These are phyloP conservation scores for Solanum tarapatanum DNA, from an alignment of 257 asterid species.

Conservation along the genomic window DNA sequence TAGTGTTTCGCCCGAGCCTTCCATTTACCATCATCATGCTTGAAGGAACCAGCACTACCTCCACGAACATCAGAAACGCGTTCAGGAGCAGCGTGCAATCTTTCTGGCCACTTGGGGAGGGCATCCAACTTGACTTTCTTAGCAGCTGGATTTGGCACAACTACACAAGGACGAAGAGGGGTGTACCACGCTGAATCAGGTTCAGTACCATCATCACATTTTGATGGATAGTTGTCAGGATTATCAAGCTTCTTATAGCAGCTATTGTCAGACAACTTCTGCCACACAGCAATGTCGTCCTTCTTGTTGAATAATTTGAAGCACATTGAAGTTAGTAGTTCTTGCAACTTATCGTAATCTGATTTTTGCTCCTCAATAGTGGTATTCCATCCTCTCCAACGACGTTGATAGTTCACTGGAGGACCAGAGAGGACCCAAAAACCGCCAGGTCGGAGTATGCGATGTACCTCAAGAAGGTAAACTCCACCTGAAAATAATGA, in stretches of 20 bases:
- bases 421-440: slow-evolving; percentile 29
- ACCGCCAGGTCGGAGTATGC: slow-evolving; percentile 23
- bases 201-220: slow-evolving; percentile 24
- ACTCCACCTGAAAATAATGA: slow-evolving; percentile 12
- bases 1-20: slow-evolving; percentile 12
- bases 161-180: slow-evolving; percentile 22
- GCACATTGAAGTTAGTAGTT: slow-evolving; percentile 19
- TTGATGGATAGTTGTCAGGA: slow-evolving; percentile 17
- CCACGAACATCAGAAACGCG: slow-evolving; percentile 15
- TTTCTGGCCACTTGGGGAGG: slow-evolving; percentile 19
- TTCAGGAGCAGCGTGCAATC: slow-evolving; percentile 14
- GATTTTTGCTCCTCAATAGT: slow-evolving; percentile 17
- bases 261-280: slow-evolving; percentile 9
- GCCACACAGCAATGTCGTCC: slow-evolving; percentile 23
- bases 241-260: slow-evolving; percentile 17
- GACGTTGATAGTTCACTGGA: slow-evolving; percentile 18
- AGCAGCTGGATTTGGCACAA: slow-evolving; percentile 8
- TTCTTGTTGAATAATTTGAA: slow-evolving; percentile 16
- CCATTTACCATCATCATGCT: slow-evolving; percentile 13
- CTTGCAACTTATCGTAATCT: slow-evolving; percentile 18
- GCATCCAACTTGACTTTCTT: slow-evolving; percentile 4
- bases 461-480: slow-evolving; percentile 25
- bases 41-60: slow-evolving; percentile 16
- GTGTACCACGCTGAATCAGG: slow-evolving; percentile 23
- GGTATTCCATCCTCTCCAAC: slow-evolving; percentile 25